phyloP scores from a whole-genome alignment of 2,329 filamentous ascomycete genomes.

The Epichloe uncinata region DNA sequence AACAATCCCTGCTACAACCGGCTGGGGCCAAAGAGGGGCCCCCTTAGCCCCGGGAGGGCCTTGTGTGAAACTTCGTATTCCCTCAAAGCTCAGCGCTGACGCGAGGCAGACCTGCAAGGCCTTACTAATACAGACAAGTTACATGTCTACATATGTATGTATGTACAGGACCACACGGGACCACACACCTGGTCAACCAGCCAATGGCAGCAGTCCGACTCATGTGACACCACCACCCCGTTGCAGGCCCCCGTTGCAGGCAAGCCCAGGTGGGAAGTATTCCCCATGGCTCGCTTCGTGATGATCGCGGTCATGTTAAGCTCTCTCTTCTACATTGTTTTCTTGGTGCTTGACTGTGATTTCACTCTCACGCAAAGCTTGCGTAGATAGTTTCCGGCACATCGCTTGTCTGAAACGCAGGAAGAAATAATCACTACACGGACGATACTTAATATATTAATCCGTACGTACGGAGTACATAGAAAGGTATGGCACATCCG shows the following conservation, averaged over 20 bases:
- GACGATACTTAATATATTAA: neutral
- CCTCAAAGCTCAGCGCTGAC: neutral
- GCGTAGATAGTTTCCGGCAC: neutral
- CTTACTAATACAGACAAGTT: neutral
- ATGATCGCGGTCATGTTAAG: too few species aligned
- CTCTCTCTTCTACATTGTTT: too few species aligned
- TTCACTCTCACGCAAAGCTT: neutral
- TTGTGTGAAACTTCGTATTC: conserved; percentile 5
- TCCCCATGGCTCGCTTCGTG: too few species aligned
- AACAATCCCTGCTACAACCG: too few species aligned
- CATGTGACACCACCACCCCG: neutral
- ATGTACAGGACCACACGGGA: neutral
- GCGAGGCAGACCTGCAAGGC: neutral
- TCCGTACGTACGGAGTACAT: too few species aligned
- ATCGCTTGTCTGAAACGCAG: neutral
- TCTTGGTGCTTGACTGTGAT: too few species aligned
- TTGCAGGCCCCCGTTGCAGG: too few species aligned
- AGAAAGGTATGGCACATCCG: neutral
- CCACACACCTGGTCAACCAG: neutral
- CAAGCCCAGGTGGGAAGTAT: too few species aligned
- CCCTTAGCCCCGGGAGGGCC: neutral
- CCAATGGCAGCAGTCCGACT: neutral
- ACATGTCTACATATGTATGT: too few species aligned
- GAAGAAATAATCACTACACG: neutral
- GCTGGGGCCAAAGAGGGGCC: neutral